Base-by-base conservation (phyloP, 1,139 yeast species). In the Debaryomyces nepalensis region DNA sequence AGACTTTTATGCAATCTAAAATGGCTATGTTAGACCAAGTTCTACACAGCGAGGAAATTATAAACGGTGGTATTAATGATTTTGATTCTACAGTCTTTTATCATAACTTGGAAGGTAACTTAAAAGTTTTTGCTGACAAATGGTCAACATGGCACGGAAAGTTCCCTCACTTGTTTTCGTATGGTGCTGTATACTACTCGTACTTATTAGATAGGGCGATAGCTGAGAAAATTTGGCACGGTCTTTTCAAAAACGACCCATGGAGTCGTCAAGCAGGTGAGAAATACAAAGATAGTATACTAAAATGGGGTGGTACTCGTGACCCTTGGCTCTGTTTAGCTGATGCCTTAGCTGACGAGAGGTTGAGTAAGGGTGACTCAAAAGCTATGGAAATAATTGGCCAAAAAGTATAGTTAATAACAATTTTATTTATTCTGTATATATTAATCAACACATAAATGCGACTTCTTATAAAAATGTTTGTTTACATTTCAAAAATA, bases 101-200 rank as follows among this genome's bases (percentile, higher is more conserved):
- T 57, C 91, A 87, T 57, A 66, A 73, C 9, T 61, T 88, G 14
- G 97, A 89, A 57, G 54, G 63, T 4, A 64, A 77, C 19, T 65
- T 84, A 39, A 60, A 66, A 44, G 77, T 84, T 2, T 76, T 84
- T 51, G 77, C 81, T 2, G 95, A 86, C 55, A 65, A 70, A 14
- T 70, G 77, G 57, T 83, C 95, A 1, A 82, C 84, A 20, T 91
- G 98, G 97, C 96, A 90, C 45, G 97, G 96, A 1, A 89, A 84
- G 59, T 91, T 93, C 63, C 96, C 97, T 1, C 99, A 93, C 61
- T 68, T 95, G 39, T 88, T 87, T 52, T 90, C 97, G 1, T 93
- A 93, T 59, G 99, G 99, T 0, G 88, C 97, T 0, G 89, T 93
- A 0, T 93, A 93, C 62, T 93, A 95, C 66, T 87, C 97, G 32